A percentile compares a stretch with the other conserved stretches of the same genome.
Conservation (phyloP, 1,284 basidiomycete genomes). For the Anthracocystis panici-leucophaei region DNA sequence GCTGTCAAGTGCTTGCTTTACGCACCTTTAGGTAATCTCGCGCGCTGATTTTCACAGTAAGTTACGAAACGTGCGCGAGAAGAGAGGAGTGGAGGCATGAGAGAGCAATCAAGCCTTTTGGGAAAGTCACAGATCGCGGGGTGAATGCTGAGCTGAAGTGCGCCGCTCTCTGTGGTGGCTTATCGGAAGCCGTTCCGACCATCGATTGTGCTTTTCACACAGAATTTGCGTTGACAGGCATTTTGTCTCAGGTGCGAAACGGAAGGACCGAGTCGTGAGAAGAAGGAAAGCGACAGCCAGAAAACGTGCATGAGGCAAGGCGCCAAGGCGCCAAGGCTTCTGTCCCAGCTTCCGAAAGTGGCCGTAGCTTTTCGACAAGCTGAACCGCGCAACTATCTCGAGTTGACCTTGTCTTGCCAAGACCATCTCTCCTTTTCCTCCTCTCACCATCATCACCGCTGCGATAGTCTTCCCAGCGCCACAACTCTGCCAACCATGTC, state of each 20-base stretch:
- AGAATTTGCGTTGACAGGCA: not conserved
- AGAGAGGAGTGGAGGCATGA: constrained; percentile 22
- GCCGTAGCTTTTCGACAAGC: no score
- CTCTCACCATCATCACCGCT: constrained; percentile 5
- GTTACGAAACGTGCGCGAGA: constrained; percentile 14
- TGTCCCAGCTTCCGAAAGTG: no score
- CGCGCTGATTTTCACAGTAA: not conserved
- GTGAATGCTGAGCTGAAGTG: not conserved
- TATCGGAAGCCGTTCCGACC: constrained; percentile 10
- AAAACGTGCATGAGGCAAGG: no score
- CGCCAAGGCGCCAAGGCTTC: no score
- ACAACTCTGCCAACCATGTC: constrained; percentile 14
- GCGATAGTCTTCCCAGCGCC: not conserved
- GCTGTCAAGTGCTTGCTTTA: not conserved
- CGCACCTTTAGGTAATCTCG: constrained; percentile 36
- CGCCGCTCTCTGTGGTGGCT: not conserved
- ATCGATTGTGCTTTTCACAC: not conserved
- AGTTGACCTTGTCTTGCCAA: no score
- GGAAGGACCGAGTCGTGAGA: no score
- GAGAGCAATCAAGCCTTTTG: not conserved
- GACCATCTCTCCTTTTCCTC: not conserved
- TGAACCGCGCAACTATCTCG: no score
- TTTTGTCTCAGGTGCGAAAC: not conserved
- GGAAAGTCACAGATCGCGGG: constrained; percentile 1
- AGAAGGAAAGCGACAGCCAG: no score